Conservation (phyloP, 768 basidiomycete species). For the Ephemerocybe angulata region DNA sequence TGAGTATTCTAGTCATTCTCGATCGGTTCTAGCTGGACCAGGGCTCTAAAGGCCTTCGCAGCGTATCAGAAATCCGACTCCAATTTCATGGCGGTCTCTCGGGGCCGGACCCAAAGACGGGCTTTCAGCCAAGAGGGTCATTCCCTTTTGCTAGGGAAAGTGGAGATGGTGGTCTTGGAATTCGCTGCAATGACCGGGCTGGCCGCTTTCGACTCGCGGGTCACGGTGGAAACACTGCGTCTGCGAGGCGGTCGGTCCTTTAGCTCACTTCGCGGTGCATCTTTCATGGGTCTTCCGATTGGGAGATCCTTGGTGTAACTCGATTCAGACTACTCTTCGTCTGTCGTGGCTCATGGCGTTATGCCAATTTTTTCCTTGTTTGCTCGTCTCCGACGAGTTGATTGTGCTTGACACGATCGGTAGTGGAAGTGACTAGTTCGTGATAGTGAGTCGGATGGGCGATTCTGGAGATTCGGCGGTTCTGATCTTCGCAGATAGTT, state of each 20-base stretch:
- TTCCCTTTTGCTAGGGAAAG: slow-evolving; percentile 7
- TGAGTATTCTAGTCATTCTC: slow-evolving; percentile 66
- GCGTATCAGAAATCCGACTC: slow-evolving; percentile 63
- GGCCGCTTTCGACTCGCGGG: slow-evolving; percentile 14
- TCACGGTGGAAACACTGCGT: slow-evolving; percentile 3
- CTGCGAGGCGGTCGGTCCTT: slow-evolving; percentile 38
- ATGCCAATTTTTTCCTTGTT: slow-evolving; percentile 22
- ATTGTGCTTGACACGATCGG: not conserved
- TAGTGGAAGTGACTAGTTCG: not conserved
- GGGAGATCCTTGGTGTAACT: slow-evolving; percentile 31
- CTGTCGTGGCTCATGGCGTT: slow-evolving; percentile 34
- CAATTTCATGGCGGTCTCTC: slow-evolving; percentile 1
- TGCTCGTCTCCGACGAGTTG: slow-evolving; percentile 17
- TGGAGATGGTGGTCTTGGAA: slow-evolving; percentile 44
- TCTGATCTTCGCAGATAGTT: slow-evolving; percentile 2
- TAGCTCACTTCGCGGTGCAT: slow-evolving; percentile 68
- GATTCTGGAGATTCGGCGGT: not conserved
- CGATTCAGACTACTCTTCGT: slow-evolving; percentile 72
- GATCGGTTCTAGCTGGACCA: slow-evolving; percentile 59
- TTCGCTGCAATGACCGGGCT: slow-evolving; percentile 54
- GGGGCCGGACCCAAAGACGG: slow-evolving; percentile 36
- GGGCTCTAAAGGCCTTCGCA: slow-evolving; percentile 36
- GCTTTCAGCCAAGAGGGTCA: slow-evolving; percentile 27
- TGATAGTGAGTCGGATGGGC: not conserved
- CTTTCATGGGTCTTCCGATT: slow-evolving; percentile 11